Percentiles rank a stretch among this genome's conserved stretches.
These are phyloP conservation scores for Venturiaceae sp. DNA, from an alignment of 2,329 filamentous ascomycete species.

Conservation along the genomic window DNA sequence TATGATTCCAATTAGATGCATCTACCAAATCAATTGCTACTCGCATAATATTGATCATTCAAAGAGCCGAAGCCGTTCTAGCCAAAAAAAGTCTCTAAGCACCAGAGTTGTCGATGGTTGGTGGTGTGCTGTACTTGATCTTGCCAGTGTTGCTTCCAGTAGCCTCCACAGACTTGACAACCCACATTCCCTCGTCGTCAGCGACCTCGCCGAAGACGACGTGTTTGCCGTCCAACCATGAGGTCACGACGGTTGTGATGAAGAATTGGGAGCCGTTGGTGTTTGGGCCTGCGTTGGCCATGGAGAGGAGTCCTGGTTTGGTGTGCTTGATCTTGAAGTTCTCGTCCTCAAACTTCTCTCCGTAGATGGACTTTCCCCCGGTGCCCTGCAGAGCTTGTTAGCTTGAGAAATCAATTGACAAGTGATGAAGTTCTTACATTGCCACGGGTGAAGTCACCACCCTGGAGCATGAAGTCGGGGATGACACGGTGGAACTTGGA, in stretches of 20 bases:
- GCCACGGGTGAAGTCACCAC: constrained; percentile 88
- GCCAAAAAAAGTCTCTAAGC: neutral
- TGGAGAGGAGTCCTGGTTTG: constrained; percentile 72
- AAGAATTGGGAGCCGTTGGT: constrained; percentile 63
- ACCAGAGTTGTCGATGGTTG: constrained; percentile 3
- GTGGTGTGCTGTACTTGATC: constrained; percentile 4
- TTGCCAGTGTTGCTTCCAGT: constrained; percentile 7
- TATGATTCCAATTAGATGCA: neutral
- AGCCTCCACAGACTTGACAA: constrained; percentile 5
- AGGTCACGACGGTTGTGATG: constrained; percentile 58
- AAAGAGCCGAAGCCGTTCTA: neutral
- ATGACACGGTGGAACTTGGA: constrained; percentile 94
- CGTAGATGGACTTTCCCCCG: constrained; percentile 89
- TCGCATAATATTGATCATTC: too few species aligned
- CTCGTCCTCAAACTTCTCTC: constrained; percentile 88
- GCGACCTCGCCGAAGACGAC: constrained; percentile 42
- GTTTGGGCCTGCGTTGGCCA: constrained; percentile 94
- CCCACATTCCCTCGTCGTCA: constrained; percentile 4
- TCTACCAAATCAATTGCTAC: too few species aligned
- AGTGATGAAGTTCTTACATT: constrained; percentile 54
- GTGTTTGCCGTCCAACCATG: constrained; percentile 68
- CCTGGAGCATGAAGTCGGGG: constrained; percentile 94
- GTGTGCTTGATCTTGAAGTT: constrained; percentile 74
- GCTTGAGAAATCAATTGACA: neutral
- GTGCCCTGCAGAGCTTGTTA: constrained; percentile 52